phyloP scores from a whole-genome alignment of 352 stramenopile species.

The Blastocystis sp. region DNA sequence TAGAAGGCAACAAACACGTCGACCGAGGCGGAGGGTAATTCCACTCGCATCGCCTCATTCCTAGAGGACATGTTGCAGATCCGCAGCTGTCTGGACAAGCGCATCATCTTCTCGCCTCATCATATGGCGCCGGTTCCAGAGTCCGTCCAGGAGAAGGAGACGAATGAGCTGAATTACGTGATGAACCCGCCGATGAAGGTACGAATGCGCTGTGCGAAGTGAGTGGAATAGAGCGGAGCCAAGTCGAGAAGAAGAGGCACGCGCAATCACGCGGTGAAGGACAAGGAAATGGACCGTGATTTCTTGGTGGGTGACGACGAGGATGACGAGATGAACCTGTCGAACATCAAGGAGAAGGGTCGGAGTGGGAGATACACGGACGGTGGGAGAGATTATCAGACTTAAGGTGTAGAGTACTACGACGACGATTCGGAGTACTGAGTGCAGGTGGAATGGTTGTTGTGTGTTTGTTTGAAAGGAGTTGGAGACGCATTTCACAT shows the following conservation, averaged over 20 bases:
- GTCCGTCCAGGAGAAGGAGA: constrained; percentile 14
- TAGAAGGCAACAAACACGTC: constrained; percentile 55
- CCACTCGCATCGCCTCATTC: neutral
- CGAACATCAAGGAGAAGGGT: constrained; percentile 57
- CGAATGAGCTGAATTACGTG: constrained; percentile 19
- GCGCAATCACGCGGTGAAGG: constrained; percentile 55
- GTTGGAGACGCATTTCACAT: no score
- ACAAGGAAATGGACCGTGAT: constrained; percentile 25
- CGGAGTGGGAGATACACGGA: constrained; percentile 10
- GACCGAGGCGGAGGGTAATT: constrained; percentile 23
- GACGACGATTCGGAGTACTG: constrained; percentile 31
- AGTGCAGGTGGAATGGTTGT: neutral
- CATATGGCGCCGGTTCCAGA: constrained; percentile 39
- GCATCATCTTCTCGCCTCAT: constrained; percentile 9
- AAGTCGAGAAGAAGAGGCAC: neutral
- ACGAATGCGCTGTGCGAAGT: neutral
- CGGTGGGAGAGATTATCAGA: no score
- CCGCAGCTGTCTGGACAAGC: constrained; percentile 27
- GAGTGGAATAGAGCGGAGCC: constrained; percentile 24
- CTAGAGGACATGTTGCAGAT: constrained; percentile 23
- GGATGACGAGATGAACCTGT: constrained; percentile 58
- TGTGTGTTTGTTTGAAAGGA: neutral
- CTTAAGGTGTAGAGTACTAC: neutral
- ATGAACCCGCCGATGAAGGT: constrained; percentile 41
- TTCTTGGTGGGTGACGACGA: constrained; percentile 54